Base-by-base conservation (phyloP, 2,329 filamentous ascomycete species). In the Ceratocystis cacaofunesta region DNA sequence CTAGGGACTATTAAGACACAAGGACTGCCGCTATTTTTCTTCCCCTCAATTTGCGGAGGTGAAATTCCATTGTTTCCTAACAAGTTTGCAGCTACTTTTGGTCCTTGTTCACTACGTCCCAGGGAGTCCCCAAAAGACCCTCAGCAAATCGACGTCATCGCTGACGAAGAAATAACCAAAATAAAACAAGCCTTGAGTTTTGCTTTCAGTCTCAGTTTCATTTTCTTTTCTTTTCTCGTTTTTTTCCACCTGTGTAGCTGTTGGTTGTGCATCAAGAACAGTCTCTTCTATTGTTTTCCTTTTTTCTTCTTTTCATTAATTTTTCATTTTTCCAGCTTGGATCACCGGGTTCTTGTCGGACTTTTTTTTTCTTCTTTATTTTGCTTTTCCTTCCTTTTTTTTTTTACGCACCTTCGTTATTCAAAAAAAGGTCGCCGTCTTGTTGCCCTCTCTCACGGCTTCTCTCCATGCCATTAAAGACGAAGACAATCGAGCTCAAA, bases 131-230 rank as follows among this genome's bases (percentile, higher is more conserved):
- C 2, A 22, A 58, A 58, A 19, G 55, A 32, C 55, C 7, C 25
- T 58, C 55, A 36, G 32, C 2, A 58, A 58, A 58, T n/a, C 55
- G 55, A 58, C 55, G 55, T 58, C 55, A 58, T 58, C 30, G 55
- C 28, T 15, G n/a, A 8, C 12, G 25, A 15, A 32, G 28, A 22
- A 32, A 58, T 5, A 30, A 12, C 28, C 17, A 32, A 32, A 8
- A 32, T 32, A 58, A 5, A 58, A n/a, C 17, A 58, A 30, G 25
- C 17, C 60, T n/a, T 28, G 7, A 12, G 19, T 62, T 62, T 48
- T 28, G n/a, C 46, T 10, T 17, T 62, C 60, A 41, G 36, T 41
- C 3, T 41, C 36, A 12, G 36, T 41, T 8, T 41, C 36, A 3
- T 17, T 48, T 15, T 30, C 46, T 32, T 19, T n/a, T 50, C 48